These are phyloP conservation scores for Boeremia exigua DNA, from an alignment of 2,329 filamentous ascomycete species.

Conservation along the genomic window DNA sequence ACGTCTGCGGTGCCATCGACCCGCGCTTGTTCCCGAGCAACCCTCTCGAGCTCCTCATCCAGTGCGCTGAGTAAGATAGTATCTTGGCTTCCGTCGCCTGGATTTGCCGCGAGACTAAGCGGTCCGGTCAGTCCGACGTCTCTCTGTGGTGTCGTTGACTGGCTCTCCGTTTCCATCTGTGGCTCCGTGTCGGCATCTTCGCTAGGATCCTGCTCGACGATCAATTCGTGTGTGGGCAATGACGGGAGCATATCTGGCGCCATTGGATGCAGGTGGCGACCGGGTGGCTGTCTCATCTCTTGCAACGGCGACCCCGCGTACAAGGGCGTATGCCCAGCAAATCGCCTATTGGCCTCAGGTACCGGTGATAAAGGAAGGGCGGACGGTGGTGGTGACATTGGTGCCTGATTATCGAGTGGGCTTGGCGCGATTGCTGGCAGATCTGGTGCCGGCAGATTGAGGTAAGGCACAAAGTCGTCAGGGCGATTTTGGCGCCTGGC, in stretches of 20 bases:
- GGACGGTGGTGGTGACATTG: conserved; percentile 42
- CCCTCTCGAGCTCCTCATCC: conserved; percentile 34
- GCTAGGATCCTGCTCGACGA: conserved; percentile 11
- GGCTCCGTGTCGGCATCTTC: conserved; percentile 15
- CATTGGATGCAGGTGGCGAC: neutral
- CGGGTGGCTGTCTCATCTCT: conserved; percentile 10
- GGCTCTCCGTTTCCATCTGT: conserved; percentile 15
- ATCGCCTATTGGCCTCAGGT: conserved; percentile 41
- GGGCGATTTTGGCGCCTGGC: conserved; percentile 34
- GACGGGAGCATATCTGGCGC: conserved; percentile 18
- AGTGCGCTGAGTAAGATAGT: conserved; percentile 38
- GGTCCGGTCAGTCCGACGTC: conserved; percentile 39
- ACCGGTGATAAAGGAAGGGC: conserved; percentile 39
- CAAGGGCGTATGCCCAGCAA: conserved; percentile 48
- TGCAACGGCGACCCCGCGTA: conserved; percentile 21
- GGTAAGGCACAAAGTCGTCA: conserved; percentile 25
- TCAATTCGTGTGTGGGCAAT: conserved; percentile 17
- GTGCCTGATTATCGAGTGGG: conserved; percentile 32
- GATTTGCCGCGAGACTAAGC: conserved; percentile 41
- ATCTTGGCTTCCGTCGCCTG: conserved; percentile 39
- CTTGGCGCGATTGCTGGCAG: neutral
- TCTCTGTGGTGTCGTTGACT: conserved; percentile 23
- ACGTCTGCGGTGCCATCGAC: conserved; percentile 22
- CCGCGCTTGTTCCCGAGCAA: conserved; percentile 30
- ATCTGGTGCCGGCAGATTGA: conserved; percentile 29